A percentile compares a stretch with the other conserved stretches of the same genome.
Evolutionary conservation across 768 basidiomycete genomes (phyloP).

Genomic region (Grammothele lineata): DNA sequence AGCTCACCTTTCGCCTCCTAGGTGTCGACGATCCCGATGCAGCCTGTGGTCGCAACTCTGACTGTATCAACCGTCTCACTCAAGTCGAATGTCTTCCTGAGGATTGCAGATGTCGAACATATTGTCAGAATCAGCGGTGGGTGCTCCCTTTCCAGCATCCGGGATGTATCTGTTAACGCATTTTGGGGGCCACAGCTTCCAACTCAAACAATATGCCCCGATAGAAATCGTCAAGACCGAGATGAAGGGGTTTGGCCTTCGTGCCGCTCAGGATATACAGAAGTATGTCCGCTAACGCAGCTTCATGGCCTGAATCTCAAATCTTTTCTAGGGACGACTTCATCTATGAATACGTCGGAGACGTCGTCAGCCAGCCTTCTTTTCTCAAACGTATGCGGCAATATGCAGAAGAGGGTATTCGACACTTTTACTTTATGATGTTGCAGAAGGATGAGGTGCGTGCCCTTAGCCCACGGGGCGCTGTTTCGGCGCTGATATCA

Average conservation of each 20-base stretch:
- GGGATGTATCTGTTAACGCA: not conserved
- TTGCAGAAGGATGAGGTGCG: slow-evolving; percentile 93
- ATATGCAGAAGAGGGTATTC: slow-evolving; percentile 89
- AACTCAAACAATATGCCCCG: slow-evolving; percentile 75
- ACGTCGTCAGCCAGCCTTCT: slow-evolving; percentile 82
- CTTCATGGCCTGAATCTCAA: not conserved
- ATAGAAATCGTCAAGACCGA: slow-evolving; percentile 92
- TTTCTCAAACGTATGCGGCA: slow-evolving; percentile 94
- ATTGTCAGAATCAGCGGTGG: slow-evolving; percentile 94
- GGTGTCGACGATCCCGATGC: slow-evolving; percentile 53
- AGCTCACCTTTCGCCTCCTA: too few species aligned
- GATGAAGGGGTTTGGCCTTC: slow-evolving; percentile 92
- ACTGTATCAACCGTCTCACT: slow-evolving; percentile 96
- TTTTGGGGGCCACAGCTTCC: slow-evolving; percentile 55
- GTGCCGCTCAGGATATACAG: slow-evolving; percentile 63
- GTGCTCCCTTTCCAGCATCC: slow-evolving; percentile 15
- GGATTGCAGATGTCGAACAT: slow-evolving; percentile 77
- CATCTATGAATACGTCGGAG: slow-evolving; percentile 97
- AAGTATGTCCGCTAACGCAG: slow-evolving; percentile 43
- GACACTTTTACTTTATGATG: slow-evolving; percentile 99
- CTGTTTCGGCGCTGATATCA: not conserved
- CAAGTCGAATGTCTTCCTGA: slow-evolving; percentile 93
- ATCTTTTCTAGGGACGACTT: slow-evolving; percentile 66
- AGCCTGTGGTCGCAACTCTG: slow-evolving; percentile 84
- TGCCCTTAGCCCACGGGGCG: not conserved